Evolutionary conservation across 345 rosid species (phyloP).

Genomic region (Nasturtium officinale): DNA sequence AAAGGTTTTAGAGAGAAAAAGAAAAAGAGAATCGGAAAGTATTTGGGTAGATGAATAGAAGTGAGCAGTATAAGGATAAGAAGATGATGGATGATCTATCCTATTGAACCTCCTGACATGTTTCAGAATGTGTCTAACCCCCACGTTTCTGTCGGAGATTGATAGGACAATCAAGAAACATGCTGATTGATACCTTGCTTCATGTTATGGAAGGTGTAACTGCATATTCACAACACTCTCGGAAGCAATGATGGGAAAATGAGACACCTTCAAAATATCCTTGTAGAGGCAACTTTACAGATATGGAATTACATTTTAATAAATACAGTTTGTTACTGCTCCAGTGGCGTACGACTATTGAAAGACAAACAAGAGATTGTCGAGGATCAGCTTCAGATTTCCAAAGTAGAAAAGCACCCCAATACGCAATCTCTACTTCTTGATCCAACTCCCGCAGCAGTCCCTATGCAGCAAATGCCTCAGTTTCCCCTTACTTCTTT

Average conservation of each 20-base stretch:
- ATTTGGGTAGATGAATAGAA: slow-evolving; percentile 45
- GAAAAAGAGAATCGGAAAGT: neutral
- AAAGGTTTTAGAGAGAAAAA: neutral
- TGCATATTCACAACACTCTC: slow-evolving; percentile 58
- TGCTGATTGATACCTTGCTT: slow-evolving; percentile 59
- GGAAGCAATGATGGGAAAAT: slow-evolving; percentile 69
- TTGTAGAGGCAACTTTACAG: slow-evolving; percentile 58
- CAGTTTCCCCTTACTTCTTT: neutral
- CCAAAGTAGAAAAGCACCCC: slow-evolving; percentile 50
- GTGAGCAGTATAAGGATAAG: slow-evolving; percentile 71
- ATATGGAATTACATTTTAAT: no score
- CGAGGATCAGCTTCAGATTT: slow-evolving; percentile 57
- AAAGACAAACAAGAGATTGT: slow-evolving; percentile 70
- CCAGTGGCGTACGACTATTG: slow-evolving; percentile 56
- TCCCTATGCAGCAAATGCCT: slow-evolving; percentile 44
- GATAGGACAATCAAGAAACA: slow-evolving; percentile 74
- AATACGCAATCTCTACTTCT: slow-evolving; percentile 46
- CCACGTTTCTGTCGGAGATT: slow-evolving; percentile 55
- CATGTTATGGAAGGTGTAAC: slow-evolving; percentile 64
- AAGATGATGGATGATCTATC: slow-evolving; percentile 78
- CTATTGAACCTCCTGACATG: slow-evolving; percentile 56
- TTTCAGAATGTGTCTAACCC: slow-evolving; percentile 40
- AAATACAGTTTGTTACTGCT: no score
- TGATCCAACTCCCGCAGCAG: slow-evolving; percentile 44
- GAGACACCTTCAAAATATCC: slow-evolving; percentile 66